Base-by-base conservation (phyloP, 2,329 filamentous ascomycete genomes). In the Sporothrix mexicana region DNA sequence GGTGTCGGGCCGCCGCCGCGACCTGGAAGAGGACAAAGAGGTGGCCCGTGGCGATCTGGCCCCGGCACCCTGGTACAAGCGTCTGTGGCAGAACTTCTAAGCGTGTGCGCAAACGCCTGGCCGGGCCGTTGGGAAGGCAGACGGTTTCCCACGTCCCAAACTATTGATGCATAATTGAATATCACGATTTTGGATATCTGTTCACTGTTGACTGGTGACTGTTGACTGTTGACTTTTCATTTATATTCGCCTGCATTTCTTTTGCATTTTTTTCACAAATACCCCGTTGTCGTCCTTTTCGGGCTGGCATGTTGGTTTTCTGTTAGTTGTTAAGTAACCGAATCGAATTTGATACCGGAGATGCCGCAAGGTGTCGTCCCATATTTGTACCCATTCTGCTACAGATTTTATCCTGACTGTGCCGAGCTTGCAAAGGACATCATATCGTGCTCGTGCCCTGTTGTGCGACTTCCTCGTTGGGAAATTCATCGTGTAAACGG, bases 1-100 rank as follows among this genome's bases (percentile, higher is more conserved):
- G 57, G 84, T 86, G 66, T 85, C 85, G 1, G 88, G 88, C 0
- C 83, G 86, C 69, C 83, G 88, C 43, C 82, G 81, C 7, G 88
- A 90, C 77, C 74, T 90, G 62, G 87, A 90, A 47, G 82, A 84
- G 73, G 82, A 76, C 1, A 80, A 80, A 69, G 79, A 83, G 73
- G 74, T 80, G 36, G 77, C 76, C 47, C 74, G 71, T 5, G 79
- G 78, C 2, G 78, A 79, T 1, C 70, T 78, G 72, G 72, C 53
- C 4, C 70, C 75, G 20, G 75, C 76, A 15, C 76, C 83, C 0
- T 80, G 82, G 74, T 88, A 85, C 85, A 83, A 80, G 75, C 83
- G 77, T 72, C 9, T 87, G 0, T 81, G 81, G 78, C 79, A 79
- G 55, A 84, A 76, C 71, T 80, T 87, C 17, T 87, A 73, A 41